Evolutionary conservation across 306 rosid species (phyloP), one percentile per base, ranked within the genome.

Genomic region (Mimosa bimucronata): DNA sequence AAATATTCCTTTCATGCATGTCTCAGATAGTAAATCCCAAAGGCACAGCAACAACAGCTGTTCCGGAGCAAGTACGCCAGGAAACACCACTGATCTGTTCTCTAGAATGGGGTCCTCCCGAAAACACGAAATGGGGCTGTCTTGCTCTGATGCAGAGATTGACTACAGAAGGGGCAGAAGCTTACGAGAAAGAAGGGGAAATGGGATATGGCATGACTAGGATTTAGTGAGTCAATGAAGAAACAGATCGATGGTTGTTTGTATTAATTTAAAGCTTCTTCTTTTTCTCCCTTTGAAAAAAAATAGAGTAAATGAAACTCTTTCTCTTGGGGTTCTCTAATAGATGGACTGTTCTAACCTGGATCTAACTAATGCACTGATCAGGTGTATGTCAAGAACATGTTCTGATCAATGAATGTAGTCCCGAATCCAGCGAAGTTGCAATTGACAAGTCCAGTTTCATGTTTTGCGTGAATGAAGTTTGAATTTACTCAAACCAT

Each of bases 111-210:
- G 91, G 69, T 85, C 92, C 9, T 85, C 90, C 23, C 91, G 88
- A 86, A 93, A 88, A 87, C 87, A 89, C 82, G 90, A 78, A 74
- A 79, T 88, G 86, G 97, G 97, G 12, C 80, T 84, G 48, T 95
- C 99, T 7, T 87, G 97, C 88, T 96, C 99, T 13, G 99, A 96
- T 81, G 99, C 99, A 10, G 98, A 96, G 88, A 80, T 96, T 77
- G 99, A 96, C 85, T 96, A 96, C 80, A 87, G 99, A 78, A 87
- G 98, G 86, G 94, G 98, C 66, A 91, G 98, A 88, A 91, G 94
- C 94, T 83, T 87, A 72, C 85, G 91, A 74, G 97, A 90, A 83
- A 75, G 87, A 80, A 91, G 87, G 89, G 88, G 87, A 82, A 85
- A 81, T 79, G 87, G 82, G 79, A 77, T 77, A 72, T 90, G 97